phyloP scores from a whole-genome alignment of 139 green algal genomes.

The Tetraselmis chui region DNA sequence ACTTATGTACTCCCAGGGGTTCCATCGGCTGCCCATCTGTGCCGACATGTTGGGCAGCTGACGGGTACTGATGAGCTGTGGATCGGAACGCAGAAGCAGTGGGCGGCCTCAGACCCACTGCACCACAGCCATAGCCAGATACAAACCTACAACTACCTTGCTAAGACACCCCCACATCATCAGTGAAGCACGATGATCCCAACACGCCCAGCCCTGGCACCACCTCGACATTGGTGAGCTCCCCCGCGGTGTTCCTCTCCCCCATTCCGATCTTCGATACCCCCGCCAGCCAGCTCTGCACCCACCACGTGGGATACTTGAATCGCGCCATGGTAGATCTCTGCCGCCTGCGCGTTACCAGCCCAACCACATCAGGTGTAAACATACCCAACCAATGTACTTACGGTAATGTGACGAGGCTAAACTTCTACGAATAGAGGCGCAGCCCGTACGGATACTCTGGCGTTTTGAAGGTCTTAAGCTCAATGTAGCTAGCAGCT shows the following conservation, averaged over 20 bases:
- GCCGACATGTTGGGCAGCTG: background rate
- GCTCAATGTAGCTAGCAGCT: background rate
- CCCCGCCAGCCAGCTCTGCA: background rate
- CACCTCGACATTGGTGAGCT: background rate
- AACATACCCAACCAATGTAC: background rate
- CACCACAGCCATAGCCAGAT: too few species aligned
- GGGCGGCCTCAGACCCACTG: too few species aligned
- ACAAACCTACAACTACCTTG: too few species aligned
- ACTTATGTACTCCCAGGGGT: background rate
- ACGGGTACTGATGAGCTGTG: background rate
- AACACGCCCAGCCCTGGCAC: too few species aligned
- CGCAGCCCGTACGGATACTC: background rate
- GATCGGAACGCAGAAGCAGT: too few species aligned
- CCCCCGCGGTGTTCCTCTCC: background rate
- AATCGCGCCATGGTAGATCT: background rate
- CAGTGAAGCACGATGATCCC: too few species aligned
- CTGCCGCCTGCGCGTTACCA: background rate
- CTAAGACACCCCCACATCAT: too few species aligned
- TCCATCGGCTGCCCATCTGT: background rate
- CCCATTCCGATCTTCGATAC: background rate
- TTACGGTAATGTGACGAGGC: too few species aligned
- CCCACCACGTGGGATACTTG: background rate
- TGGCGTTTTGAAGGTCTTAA: background rate
- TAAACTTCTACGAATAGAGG: too few species aligned
- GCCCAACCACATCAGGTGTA: background rate